Base-by-base conservation (phyloP, 2,329 filamentous ascomycete genomes). In the Ascocoryne sarcoides region DNA sequence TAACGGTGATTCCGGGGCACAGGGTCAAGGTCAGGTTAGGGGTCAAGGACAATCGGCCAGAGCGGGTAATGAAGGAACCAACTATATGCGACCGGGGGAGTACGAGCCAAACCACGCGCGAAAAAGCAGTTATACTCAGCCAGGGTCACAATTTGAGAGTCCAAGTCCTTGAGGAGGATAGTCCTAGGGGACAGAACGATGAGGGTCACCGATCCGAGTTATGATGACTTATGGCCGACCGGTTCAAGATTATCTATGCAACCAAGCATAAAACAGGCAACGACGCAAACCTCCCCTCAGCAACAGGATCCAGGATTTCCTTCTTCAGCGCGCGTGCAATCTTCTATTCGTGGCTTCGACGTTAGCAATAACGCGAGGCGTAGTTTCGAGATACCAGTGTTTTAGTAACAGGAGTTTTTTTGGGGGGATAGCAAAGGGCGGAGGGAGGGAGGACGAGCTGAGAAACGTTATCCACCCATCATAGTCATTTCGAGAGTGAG, bases 31-130 rank as follows among this genome's bases (percentile, higher is more conserved):
- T 28, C 49, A 50, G 9, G 16, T 33, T 2, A 36, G 40, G 17
- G 46, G 51, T 32, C 45, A 52, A 21, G 46, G 50, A 37, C 49
- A 48, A 14, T 46, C 54, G 36, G 35, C 32, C 30, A 48, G 45
- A 33, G n/a, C n/a, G n/a, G 52, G 42, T 40, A 49, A 47, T 32
- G 51, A 51, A n/a, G 48, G 51, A 4, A 20, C 48, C 14, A 50
- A 48, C 5, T 55, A 53, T 35, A 37, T 57, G 26, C 40, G 52
- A 32, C 40, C 50, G 10, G 34, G 39, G 10, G 47, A 51, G 17
- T 58, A 54, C 26, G 54, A 56, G 23, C 47, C 47, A 7, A 48
- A 46, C 16, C 55, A 59, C 15, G 56, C 51, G 29, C 44, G 55
- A 21, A 58, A 53, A 41, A 46, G 54, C 10, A 38, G 36, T 26